Base-by-base conservation (phyloP, 2,329 filamentous ascomycete species). In the Talaromyces albobiverticillius region DNA sequence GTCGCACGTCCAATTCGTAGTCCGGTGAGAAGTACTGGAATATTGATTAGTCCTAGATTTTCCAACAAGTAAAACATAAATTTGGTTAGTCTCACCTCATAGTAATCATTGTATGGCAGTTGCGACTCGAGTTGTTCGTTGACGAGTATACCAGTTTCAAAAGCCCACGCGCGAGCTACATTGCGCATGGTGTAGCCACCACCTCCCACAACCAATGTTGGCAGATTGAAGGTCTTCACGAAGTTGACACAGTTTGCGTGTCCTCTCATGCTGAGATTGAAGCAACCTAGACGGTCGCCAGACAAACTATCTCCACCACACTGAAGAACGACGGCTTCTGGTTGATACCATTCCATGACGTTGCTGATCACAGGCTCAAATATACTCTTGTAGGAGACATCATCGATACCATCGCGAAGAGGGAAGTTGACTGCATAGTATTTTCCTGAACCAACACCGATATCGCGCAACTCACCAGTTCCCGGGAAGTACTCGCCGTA, bases 31-130 rank as follows among this genome's bases (percentile, higher is more conserved):
- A 88, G 65, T 88, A 88, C 78, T 83, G 58, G 23, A 36, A 20
- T n/a, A 6, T 38, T 34, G 13, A 46, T 26, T 22, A 40, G 36
- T 10, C 20, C 4, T 40, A 7, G 6, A 4, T 22, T 40, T n/a
- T 36, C 32, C n/a, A 36, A 14, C 4, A 40, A 16, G 11, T 10
- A 13, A 38, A 18, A 38, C 7, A 20, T n/a, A 20, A 40, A 3
- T 40, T 1, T 3, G n/a, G 18, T 38, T 29, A 41, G 22, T 59
- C 71, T 63, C 67, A 81, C 80, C 69, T 87, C 85, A 66, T 97
- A 97, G 72, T 97, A 97, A 76, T 97, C 93, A 60, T 96, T 97
- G 72, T 91, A 97, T 0, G 93, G 93, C 38, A 97, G 79, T n/a
- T 89, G 86, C 4, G 87, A 81, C 10, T 84, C 81, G 81, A 97